Percentiles rank a stretch among this genome's conserved stretches.
These are phyloP conservation scores for Rhodotorula paludigena DNA, from an alignment of 768 basidiomycete genomes.

Conservation along the genomic window DNA sequence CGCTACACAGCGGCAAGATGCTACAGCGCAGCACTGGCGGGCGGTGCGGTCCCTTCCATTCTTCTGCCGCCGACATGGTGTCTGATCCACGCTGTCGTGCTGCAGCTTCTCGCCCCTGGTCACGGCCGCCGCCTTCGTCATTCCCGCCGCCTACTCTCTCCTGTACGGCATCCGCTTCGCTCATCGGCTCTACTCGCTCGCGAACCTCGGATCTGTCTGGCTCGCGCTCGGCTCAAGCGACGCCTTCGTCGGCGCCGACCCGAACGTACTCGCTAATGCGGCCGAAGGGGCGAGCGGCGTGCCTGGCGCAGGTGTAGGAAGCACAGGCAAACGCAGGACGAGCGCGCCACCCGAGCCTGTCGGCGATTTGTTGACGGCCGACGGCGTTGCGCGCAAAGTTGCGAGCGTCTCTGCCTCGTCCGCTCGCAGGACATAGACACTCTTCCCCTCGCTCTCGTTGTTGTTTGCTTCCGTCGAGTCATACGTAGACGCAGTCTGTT, in stretches of 20 bases:
- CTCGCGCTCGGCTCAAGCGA: conserved; percentile 44
- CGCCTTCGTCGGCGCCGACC: neutral
- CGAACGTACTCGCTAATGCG: neutral
- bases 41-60: conserved; percentile 8
- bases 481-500: no score
- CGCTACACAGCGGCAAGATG: conserved; percentile 26
- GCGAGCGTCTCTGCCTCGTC: no score
- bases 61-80: neutral
- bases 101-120: neutral
- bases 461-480: no score
- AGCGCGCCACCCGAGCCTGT: neutral
- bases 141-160: conserved; percentile 57
- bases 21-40: neutral
- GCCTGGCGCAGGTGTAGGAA: neutral
- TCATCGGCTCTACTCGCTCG: conserved; percentile 63
- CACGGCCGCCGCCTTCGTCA: conserved; percentile 3
- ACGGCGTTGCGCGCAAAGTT: neutral
- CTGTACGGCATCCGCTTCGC: conserved; percentile 63
- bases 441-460: no score
- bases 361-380: neutral
- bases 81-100: neutral
- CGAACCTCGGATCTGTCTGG: conserved; percentile 51
- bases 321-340: neutral
- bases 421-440: no score
- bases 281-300: accelerated